Base-by-base conservation (phyloP, 768 basidiomycete genomes). In the Hygrocybe punicea region DNA sequence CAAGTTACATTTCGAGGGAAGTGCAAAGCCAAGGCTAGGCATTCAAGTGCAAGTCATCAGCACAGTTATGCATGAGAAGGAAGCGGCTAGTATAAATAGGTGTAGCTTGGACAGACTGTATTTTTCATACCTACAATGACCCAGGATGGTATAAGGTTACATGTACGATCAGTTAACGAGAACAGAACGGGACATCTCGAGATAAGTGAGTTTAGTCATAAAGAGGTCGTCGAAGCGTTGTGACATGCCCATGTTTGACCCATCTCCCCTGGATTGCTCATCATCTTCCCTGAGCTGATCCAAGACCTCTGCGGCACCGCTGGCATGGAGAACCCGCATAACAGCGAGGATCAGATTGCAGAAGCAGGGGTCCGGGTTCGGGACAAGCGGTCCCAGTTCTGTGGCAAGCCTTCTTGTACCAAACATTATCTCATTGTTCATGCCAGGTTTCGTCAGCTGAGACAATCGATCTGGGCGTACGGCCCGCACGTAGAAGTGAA, bases 291-390 rank as follows among this genome's bases (percentile, higher is more conserved):
- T 48, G 25, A 48, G 16, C 47, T 48, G 23, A 25, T 48, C 47
- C 23, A 48, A 48, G 14, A 48, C 47, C 14, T 48, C 47, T 29
- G 47, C 47, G 25, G 47, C 47, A 48, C 47, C 47, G 19, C 47
- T 48, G 17, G 47, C 47, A 48, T 48, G 47, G 47, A 48, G 47
- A 29, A 48, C 47, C 47, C 25, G 47, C 47, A 48, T 48, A 23
- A 29, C 47, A 29, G 47, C 47, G 25, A 48, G 47, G n/a, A 48
- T 48, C 17, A 29, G 14, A 48, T 48, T 48, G 47, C 47, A 48
- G 47, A 48, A 48, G 25, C 47, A n/a, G 14, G 47, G 47, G 23
- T 48, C 23, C 19, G 47, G 47, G 47, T 21, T 42, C 19, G 40
- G 14, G 47, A 48, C 47, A 21, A 17, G 14, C 25, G 40, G 40